A percentile compares a stretch with the other conserved stretches of the same genome.
Evolutionary conservation across 1,284 basidiomycete species (phyloP).

Genomic region (Naganishia sp.): DNA sequence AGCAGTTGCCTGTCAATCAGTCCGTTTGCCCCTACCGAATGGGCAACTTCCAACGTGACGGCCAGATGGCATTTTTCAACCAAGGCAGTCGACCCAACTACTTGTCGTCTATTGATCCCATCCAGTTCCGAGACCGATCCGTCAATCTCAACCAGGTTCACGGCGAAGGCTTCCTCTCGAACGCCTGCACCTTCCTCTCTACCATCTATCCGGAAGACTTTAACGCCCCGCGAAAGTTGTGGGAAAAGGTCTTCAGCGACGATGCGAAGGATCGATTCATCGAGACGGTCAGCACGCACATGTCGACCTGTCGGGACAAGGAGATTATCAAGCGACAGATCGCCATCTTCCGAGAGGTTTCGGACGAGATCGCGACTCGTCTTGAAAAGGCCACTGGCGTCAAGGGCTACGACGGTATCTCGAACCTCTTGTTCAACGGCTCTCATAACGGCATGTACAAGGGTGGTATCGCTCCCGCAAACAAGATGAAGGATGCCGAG

Average conservation of each 20-base stretch:
- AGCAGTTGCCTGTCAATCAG: conserved; percentile 86
- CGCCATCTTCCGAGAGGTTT: conserved; percentile 75
- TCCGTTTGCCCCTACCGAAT: conserved; percentile 63
- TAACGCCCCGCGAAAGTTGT: conserved; percentile 81
- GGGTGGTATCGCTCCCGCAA: conserved; percentile 42
- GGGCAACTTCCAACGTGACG: conserved; percentile 75
- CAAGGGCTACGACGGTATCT: conserved; percentile 56
- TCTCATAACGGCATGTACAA: conserved; percentile 42
- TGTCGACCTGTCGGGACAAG: conserved; percentile 65
- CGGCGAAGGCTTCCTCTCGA: conserved; percentile 68
- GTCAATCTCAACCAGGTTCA: conserved; percentile 58
- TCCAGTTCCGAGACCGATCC: conserved; percentile 41
- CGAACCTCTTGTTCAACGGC: conserved; percentile 64
- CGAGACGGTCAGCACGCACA: conserved; percentile 73
- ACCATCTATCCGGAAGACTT: conserved; percentile 83
- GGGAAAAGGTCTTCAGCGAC: conserved; percentile 74
- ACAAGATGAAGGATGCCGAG: conserved; percentile 36
- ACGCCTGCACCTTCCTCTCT: conserved; percentile 71
- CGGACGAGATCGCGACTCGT: conserved; percentile 69
- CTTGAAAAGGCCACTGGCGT: conserved; percentile 72
- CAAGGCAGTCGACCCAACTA: conserved; percentile 86
- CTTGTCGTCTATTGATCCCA: conserved; percentile 65
- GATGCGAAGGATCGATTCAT: conserved; percentile 69
- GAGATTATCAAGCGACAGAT: conserved; percentile 71
- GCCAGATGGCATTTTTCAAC: conserved; percentile 64